These are phyloP conservation scores for Trichopus zeylanicus DNA, from an alignment of 116 monocot genomes.

Conservation along the genomic window DNA sequence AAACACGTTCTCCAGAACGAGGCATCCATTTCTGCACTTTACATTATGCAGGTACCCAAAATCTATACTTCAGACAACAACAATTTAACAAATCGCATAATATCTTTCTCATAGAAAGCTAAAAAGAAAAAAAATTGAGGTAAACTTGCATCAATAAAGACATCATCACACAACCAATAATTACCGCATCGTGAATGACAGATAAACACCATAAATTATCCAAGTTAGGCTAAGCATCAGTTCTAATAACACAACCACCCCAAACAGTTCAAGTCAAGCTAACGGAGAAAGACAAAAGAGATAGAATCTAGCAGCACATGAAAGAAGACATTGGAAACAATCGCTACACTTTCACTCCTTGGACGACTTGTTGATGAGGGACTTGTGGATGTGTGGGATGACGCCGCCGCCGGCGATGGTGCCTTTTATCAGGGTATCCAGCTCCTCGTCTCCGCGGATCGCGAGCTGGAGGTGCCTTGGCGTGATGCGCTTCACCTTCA, in stretches of 20 bases:
- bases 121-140: too few species aligned
- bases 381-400: slow-evolving; percentile 52
- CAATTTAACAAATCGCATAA: too few species aligned
- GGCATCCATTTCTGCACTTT: too few species aligned
- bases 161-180: too few species aligned
- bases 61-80: too few species aligned
- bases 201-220: background rate
- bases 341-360: slow-evolving; percentile 15
- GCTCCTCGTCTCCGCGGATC: slow-evolving; percentile 46
- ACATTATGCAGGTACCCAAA: too few species aligned
- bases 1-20: too few species aligned
- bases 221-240: slow-evolving; percentile 1
- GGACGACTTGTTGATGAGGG: slow-evolving; percentile 41
- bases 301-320: background rate
- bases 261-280: background rate
- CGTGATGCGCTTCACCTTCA: slow-evolving; percentile 48
- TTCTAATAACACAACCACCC: background rate
- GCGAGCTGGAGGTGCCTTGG: slow-evolving; percentile 49
- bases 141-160: too few species aligned
- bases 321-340: too few species aligned
- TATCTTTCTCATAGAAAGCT: too few species aligned
- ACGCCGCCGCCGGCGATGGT: slow-evolving; percentile 53
- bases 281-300: background rate
- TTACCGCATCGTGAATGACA: background rate
- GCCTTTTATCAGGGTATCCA: slow-evolving; percentile 47